Base-by-base conservation (phyloP, 1,139 yeast species). In the Scheffersomyces segobiensis region DNA sequence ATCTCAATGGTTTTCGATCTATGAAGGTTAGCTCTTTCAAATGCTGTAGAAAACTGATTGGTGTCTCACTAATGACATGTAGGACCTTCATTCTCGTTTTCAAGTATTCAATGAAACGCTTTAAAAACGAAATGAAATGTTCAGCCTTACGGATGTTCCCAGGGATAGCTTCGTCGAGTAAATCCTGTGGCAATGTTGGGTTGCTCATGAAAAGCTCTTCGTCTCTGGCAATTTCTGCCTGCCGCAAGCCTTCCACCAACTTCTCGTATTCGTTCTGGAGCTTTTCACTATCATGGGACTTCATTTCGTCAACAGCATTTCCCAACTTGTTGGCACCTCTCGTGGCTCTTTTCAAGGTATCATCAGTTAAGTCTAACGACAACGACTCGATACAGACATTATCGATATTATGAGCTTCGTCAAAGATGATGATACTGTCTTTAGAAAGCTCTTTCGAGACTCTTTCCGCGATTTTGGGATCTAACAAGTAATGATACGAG, bases 331-430 rank as follows among this genome's bases (percentile, higher is more conserved):
- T 85, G 0, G 97, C 97, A 60, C 99, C 98, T 58, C 83, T 63
- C 2, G 83, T 72, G 0, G 85, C 85, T 54, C 77, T 67, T 65
- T 80, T 79, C 52, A 81, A 66, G 1, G 80, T 76, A 59, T 81
- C 85, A 58, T 81, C 84, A 0, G 84, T 80, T 58, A 81, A 71
- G 70, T 96, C 99, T 56, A 95, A 83, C 14, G 98, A 92, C 55
- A 95, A 77, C 0, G 99, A 91, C 73, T 95, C 99, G 60, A 95
- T 95, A 78, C 99, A 95, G 59, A 95, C 99, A 79, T 95, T 95
- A 82, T 95, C 99, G 59, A 95, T 95, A 75, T 95, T 95, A 74
- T 95, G 99, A 55, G 99, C 99, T 76, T 95, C 99, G 76, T 95
- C 99, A 71, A 95, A 95, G 54, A 95, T 96, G 62, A 95, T 91